Percentiles rank a stretch among this genome's conserved stretches.
phyloP scores from a whole-genome alignment of 2,329 filamentous ascomycete genomes.

The Diaporthe citri region DNA sequence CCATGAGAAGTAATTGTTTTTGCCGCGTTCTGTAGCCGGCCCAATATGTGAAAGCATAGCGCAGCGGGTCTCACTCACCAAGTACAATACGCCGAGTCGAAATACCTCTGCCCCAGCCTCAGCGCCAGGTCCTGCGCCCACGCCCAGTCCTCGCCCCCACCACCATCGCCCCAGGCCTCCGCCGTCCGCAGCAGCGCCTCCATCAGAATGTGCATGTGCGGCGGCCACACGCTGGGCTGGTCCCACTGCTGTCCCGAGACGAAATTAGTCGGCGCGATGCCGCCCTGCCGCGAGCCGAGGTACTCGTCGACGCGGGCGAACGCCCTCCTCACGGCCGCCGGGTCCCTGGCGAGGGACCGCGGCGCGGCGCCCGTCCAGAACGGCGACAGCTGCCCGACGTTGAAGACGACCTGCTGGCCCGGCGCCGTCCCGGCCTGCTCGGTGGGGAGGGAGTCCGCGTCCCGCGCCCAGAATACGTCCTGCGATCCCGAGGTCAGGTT shows the following conservation, averaged over 20 bases:
- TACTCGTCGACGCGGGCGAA: conserved; percentile 66
- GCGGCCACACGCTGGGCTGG: conserved; percentile 78
- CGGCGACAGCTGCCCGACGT: conserved; percentile 73
- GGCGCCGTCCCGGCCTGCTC: conserved; percentile 59
- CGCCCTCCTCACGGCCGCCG: conserved; percentile 66
- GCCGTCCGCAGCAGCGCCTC: conserved; percentile 71
- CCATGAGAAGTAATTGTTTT: too few relatives aligned
- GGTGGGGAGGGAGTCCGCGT: conserved; percentile 56
- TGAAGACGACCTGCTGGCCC: conserved; percentile 69
- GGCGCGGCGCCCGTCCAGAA: conserved; percentile 78
- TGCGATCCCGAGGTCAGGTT: conserved; percentile 71
- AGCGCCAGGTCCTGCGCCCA: conserved; percentile 69
- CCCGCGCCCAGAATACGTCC: conserved; percentile 65
- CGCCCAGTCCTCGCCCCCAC: conserved; percentile 63
- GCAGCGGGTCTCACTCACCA: conserved; percentile 59
- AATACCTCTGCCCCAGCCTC: conserved; percentile 72
- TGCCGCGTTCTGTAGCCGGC: too few relatives aligned
- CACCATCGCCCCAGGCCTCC: conserved; percentile 62
- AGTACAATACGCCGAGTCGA: conserved; percentile 77
- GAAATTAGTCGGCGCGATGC: conserved; percentile 73
- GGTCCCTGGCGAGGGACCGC: conserved; percentile 66
- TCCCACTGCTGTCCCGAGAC: conserved; percentile 77
- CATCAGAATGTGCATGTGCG: conserved; percentile 74
- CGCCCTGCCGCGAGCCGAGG: conserved; percentile 66
- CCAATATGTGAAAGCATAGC: too few relatives aligned